Base-by-base conservation (phyloP, 495 filamentous ascomycete species). In the Venustampulla echinocandica region DNA sequence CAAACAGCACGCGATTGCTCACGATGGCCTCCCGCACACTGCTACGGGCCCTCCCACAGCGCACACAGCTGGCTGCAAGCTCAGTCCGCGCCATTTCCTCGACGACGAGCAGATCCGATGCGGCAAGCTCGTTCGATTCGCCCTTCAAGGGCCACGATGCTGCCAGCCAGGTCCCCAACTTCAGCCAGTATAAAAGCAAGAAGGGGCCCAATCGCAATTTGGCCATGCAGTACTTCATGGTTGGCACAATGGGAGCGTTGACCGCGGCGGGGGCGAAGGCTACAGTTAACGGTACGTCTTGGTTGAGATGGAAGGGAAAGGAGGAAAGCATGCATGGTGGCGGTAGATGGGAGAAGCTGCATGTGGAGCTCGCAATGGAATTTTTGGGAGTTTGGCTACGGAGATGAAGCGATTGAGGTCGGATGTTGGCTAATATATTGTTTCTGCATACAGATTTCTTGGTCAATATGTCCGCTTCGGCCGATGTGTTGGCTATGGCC, bases 381-480 rank as follows among this genome's bases (percentile, higher is more conserved):
- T 7, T 30, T 30, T 30, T 25, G 28, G 44, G 39, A 14, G 15
- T 20, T 10, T 54, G 43, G 34, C 15, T 28, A 27, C 18, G 21
- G 43, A 17, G 34, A 50, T 47, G 41, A n/a, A n/a, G n/a, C n/a
- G n/a, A n/a, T n/a, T n/a, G n/a, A n/a, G n/a, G n/a, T n/a, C n/a
- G n/a, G n/a, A n/a, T n/a, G n/a, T n/a, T n/a, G n/a, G n/a, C n/a
- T n/a, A n/a, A 59, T 46, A 33, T 24, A 18, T 42, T 14, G 33
- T 24, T 25, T 19, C 33, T 23, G 20, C 19, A 28, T 22, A 30
- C 55, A 58, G 92, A 97, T 71, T 97, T 99, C 81, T 76, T 99
- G 33, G 89, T 94, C 72, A 97, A 94, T 77, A 96, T 99, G 93
- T 89, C 93, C 64, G 93, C 93, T 50, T 99, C 93, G 45, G 93